Conservation (phyloP, 108 stramenopile species). For the Cyclotella cryptica region DNA sequence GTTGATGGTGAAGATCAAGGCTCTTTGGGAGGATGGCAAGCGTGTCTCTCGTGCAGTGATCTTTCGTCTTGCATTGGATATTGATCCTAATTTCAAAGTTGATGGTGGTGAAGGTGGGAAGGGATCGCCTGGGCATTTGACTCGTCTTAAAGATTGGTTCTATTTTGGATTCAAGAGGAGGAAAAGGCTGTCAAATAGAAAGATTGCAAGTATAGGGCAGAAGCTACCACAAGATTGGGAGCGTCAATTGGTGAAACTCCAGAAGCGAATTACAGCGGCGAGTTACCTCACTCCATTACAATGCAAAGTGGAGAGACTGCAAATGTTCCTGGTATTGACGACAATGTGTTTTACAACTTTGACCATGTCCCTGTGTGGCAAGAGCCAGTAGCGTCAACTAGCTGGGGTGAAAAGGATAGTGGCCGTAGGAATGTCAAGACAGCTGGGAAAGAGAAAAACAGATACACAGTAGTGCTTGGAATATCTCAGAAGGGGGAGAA, state of each 20-base stretch:
- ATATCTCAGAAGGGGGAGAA: neutral
- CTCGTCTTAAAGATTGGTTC: conserved; percentile 27
- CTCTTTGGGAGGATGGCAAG: neutral
- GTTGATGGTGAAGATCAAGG: too few relatives aligned
- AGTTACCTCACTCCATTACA: neutral
- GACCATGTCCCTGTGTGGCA: conserved; percentile 26
- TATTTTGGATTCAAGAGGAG: conserved; percentile 18
- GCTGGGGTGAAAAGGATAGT: conserved; percentile 18
- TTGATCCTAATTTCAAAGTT: conserved; percentile 12
- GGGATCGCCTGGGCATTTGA: neutral
- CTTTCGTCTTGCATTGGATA: conserved; percentile 8
- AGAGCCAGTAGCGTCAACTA: conserved; percentile 1
- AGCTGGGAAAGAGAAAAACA: conserved; percentile 20
- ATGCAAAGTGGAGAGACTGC: neutral
- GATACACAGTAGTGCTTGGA: neutral
- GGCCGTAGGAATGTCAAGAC: conserved; percentile 7
- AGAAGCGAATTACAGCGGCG: neutral
- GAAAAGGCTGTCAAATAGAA: neutral
- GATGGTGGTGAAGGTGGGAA: conserved; percentile 14
- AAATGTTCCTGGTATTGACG: conserved; percentile 1
- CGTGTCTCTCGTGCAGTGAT: conserved; percentile 8
- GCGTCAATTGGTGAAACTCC: neutral
- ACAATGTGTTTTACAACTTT: conserved; percentile 6
- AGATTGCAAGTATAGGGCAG: conserved; percentile 19
- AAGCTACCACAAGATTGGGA: conserved; percentile 31